Conservation (phyloP, 352 stramenopile genomes). For the Saprolegnia diclina region DNA sequence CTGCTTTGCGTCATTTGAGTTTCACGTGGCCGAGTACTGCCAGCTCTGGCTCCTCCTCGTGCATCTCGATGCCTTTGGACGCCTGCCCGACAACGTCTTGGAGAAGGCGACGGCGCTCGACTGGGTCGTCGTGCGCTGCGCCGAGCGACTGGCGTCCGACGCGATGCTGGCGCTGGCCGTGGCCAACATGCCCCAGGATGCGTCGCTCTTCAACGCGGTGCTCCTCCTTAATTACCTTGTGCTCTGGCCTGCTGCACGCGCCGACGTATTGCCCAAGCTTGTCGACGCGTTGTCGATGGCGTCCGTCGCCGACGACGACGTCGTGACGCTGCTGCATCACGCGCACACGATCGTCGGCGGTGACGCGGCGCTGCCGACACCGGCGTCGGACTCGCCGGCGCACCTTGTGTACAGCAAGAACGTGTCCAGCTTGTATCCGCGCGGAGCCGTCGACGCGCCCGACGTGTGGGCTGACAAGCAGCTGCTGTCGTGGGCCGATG, state of each 20-base stretch:
- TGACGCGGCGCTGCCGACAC: neutral
- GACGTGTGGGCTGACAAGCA: neutral
- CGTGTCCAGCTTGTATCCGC: neutral
- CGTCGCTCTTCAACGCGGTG: neutral
- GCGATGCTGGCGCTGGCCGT: neutral
- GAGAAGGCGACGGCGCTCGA: neutral
- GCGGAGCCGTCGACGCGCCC: neutral
- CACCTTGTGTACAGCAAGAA: neutral
- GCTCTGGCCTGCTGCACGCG: neutral
- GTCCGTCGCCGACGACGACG: neutral
- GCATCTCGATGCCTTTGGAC: neutral
- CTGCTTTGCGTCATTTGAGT: conserved; percentile 19
- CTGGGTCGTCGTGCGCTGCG: neutral
- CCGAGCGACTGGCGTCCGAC: neutral
- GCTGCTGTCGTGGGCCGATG: neutral
- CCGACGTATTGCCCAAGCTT: neutral
- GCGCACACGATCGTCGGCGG: neutral
- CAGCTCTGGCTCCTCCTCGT: conserved; percentile 11
- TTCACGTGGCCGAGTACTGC: neutral
- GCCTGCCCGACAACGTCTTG: neutral
- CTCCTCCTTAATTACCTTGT: neutral
- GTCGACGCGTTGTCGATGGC: neutral
- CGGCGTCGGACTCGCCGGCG: too few species aligned
- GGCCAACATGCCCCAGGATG: neutral
- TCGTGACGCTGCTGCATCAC: neutral